Conservation (phyloP, 2,329 filamentous ascomycete genomes). For the Trichoderma simmonsii region DNA sequence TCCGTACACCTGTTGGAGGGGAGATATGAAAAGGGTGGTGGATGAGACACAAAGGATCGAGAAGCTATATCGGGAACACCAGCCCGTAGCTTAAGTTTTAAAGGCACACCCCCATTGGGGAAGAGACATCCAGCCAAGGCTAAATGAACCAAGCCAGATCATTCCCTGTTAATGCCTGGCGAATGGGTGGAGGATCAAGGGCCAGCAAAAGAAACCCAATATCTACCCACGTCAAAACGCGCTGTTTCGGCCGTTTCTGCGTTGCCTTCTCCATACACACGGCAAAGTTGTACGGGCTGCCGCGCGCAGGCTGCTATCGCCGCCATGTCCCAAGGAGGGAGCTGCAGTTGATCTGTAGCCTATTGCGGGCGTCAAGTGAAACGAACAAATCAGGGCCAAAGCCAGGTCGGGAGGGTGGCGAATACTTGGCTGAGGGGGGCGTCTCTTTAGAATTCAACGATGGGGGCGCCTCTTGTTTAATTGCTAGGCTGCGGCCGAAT, state of each 20-base stretch:
- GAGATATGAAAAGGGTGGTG: background rate
- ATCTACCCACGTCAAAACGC: background rate
- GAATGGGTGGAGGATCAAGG: background rate
- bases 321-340: background rate
- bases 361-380: conserved; percentile 14
- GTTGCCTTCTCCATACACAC: background rate
- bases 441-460: background rate
- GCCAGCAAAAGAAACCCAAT: background rate
- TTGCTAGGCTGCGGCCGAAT: background rate
- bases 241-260: background rate
- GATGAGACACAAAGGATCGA: conserved; percentile 12
- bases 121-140: background rate
- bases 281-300: background rate
- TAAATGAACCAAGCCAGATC: conserved; percentile 3
- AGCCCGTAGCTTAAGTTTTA: background rate
- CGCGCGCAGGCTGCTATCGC: background rate
- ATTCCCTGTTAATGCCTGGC: background rate
- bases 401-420: background rate
- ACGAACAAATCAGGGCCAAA: background rate
- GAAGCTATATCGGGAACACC: conserved; percentile 10
- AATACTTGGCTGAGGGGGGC: background rate
- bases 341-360: background rate
- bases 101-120: background rate
- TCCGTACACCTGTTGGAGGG: background rate
- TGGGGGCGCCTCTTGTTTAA: background rate